Evolutionary conservation across 495 filamentous ascomycete species (phyloP).

Genomic region (Aspergillus conjunctus): DNA sequence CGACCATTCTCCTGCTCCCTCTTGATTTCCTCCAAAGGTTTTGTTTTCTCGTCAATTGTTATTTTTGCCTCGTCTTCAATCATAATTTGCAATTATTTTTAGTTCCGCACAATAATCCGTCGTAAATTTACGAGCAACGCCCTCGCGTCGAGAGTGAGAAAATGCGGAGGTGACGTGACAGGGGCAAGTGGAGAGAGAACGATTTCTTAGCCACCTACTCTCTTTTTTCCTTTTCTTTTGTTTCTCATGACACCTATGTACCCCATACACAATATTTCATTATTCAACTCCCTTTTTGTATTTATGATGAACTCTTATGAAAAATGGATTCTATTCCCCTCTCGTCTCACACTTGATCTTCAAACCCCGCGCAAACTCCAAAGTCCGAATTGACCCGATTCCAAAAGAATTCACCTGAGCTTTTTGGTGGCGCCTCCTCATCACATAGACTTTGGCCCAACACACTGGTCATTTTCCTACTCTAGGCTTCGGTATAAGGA

Average conservation of each 20-base stretch:
- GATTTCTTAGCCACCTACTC: not conserved
- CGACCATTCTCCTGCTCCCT: not conserved
- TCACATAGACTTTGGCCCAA: slow-evolving; percentile 1
- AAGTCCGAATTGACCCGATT: not conserved
- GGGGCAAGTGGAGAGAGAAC: slow-evolving; percentile 7
- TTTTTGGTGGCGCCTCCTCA: not conserved
- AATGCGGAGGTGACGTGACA: slow-evolving; percentile 27
- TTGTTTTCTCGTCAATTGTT: not conserved
- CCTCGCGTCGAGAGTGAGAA: slow-evolving; percentile 17
- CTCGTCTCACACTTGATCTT: too few relatives aligned
- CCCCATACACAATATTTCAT: not conserved
- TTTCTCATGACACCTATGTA: not conserved
- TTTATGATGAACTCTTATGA: not conserved
- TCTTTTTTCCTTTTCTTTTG: not conserved
- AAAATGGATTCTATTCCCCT: not conserved
- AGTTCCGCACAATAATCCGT: not conserved
- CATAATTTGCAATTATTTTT: not conserved
- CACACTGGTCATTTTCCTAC: not conserved
- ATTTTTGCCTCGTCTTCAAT: not conserved
- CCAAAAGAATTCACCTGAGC: not conserved
- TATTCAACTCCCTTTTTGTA: not conserved
- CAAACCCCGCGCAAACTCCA: too few relatives aligned
- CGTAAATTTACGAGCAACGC: slow-evolving; percentile 2
- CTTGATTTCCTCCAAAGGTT: not conserved
- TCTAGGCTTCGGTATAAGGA: not conserved